phyloP scores from a whole-genome alignment of 805 yeast species.

The Candida coleopterorum region DNA sequence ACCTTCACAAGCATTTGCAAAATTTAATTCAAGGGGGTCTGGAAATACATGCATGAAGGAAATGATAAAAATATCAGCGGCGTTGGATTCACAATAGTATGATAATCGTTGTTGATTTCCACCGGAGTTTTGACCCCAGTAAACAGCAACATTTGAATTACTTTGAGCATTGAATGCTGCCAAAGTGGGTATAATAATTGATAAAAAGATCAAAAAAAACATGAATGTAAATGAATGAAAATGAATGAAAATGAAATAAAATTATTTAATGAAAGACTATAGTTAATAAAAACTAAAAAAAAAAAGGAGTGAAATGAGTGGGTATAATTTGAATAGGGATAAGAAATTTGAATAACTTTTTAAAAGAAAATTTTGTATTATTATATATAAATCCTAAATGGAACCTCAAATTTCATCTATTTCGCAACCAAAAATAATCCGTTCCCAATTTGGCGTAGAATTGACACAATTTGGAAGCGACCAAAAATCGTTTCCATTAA shows the following conservation, averaged over 20 bases:
- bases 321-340: background rate
- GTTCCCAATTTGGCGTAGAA: background rate
- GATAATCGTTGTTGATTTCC: constrained; percentile 32
- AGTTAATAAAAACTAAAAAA: constrained; percentile 3
- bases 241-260: background rate
- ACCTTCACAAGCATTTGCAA: constrained; percentile 48
- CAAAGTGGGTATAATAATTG: constrained; percentile 6
- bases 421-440: background rate
- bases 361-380: no score
- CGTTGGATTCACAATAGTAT: constrained; percentile 59
- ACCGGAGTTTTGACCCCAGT: constrained; percentile 28
- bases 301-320: background rate
- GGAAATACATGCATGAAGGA: constrained; percentile 70
- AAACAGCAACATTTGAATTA: constrained; percentile 23
- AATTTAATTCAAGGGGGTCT: constrained; percentile 18
- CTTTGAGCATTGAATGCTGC: constrained; percentile 9
- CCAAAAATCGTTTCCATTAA: background rate
- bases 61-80: constrained; percentile 67
- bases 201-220: constrained; percentile 2
- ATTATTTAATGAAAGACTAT: constrained; percentile 3
- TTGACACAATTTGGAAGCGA: background rate
- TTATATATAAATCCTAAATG: background rate
- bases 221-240: constrained; percentile 8
- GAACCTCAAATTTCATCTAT: background rate
- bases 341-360: no score